Evolutionary conservation across 257 asterid species (phyloP).

Genomic region (Mitragyna speciosa): DNA sequence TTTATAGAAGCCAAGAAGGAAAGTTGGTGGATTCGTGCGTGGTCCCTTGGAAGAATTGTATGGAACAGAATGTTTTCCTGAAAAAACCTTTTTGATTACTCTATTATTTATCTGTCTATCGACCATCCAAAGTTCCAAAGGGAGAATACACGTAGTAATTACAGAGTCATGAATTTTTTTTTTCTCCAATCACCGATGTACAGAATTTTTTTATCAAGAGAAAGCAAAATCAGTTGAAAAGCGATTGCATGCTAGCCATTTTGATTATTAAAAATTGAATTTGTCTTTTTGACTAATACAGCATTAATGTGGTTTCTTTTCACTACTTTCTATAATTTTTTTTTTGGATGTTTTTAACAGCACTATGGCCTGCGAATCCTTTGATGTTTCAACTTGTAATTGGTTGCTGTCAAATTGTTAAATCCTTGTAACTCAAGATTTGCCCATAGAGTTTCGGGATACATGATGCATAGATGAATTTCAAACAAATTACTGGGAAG

Average conservation of each 20-base stretch:
- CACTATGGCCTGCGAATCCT: slow-evolving; percentile 17
- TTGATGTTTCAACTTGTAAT: slow-evolving; percentile 13
- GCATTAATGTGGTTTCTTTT: not conserved
- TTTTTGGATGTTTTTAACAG: not conserved
- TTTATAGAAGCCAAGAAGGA: slow-evolving; percentile 14
- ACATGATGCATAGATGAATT: too few relatives aligned
- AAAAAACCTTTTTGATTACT: not conserved
- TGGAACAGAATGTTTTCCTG: not conserved
- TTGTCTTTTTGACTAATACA: not conserved
- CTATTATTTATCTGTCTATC: not conserved
- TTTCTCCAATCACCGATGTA: not conserved
- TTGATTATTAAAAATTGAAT: not conserved
- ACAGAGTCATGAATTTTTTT: not conserved
- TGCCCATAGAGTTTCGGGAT: not conserved
- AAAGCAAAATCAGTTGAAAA: not conserved
- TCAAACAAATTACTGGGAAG: too few relatives aligned
- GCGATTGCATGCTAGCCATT: slow-evolving; percentile 2
- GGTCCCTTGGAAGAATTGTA: not conserved
- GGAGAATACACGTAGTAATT: not conserved
- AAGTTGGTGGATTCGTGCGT: not conserved
- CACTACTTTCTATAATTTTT: not conserved
- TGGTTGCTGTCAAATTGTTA: not conserved
- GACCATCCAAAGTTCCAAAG: not conserved
- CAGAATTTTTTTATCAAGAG: slow-evolving; percentile 5
- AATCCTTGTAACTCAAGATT: not conserved